Evolutionary conservation across 345 rosid genomes (phyloP).

Genomic region (Pistacia atlantica): DNA sequence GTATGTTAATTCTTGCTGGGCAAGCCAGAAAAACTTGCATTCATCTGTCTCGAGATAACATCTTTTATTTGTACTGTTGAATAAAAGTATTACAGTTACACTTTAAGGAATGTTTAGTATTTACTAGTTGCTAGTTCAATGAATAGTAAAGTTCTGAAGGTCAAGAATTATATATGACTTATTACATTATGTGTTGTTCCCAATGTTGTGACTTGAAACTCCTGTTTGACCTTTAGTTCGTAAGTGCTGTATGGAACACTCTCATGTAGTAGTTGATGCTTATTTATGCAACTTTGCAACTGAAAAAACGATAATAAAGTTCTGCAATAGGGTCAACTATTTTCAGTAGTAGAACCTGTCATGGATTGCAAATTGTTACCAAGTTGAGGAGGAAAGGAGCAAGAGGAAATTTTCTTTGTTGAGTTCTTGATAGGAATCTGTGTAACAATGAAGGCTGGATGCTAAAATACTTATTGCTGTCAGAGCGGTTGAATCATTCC

Average conservation of each 20-base stretch:
- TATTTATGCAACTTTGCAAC: not conserved
- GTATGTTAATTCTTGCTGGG: slow-evolving; percentile 33
- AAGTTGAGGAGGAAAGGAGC: not conserved
- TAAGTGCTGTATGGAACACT: not conserved
- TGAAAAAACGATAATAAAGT: not conserved
- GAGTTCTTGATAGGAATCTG: not conserved
- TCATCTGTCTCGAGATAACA: no score
- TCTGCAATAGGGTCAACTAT: not conserved
- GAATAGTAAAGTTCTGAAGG: no score
- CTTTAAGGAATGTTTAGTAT: no score
- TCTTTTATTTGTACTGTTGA: no score
- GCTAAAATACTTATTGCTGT: not conserved
- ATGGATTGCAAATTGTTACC: not conserved
- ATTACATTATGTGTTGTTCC: no score
- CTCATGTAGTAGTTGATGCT: not conserved
- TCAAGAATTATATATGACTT: no score
- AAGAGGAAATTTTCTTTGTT: not conserved
- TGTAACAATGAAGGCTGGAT: not conserved
- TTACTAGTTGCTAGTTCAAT: no score
- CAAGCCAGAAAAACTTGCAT: not conserved
- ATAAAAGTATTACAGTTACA: no score
- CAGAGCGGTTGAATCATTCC: not conserved
- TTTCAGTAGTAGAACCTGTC: no score
- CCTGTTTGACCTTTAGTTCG: not conserved
- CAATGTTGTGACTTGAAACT: not conserved